Evolutionary conservation across 2,329 filamentous ascomycete genomes (phyloP), one percentile per base, ranked within the genome.

Genomic region (Pseudofabraea citricarpa): DNA sequence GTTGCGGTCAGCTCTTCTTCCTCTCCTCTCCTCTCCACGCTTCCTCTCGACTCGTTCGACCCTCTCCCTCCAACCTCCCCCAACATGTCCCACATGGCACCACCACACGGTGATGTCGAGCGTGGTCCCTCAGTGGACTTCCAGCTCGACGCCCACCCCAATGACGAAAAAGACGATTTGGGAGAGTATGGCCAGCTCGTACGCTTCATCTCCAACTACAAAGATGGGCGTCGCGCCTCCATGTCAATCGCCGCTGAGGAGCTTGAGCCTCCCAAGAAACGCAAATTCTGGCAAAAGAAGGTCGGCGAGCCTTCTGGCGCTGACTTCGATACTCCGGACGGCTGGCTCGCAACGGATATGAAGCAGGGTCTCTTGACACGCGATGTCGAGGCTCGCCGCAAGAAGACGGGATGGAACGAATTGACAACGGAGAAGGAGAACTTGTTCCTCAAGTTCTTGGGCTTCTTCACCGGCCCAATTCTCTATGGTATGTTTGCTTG

Each of bases 381-480:
- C 48, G 79, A 85, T 48, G 76, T 85, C 43, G 83, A 86, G 58
- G 58, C 59, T 40, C 77, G 84, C 57, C 74, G 84, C 55, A 85
- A 79, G 69, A 74, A 75, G 57, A 74, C 72, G 53, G 84, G 84
- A 48, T 87, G 68, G 70, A 88, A 87, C 70, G 84, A 88, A 64
- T 71, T 88, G 63, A 72, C 74, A 22, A 79, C 81, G 23, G 84
- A 87, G 71, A 87, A 87, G 73, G 80, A 83, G 68, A 87, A 87
- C 71, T 70, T 86, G 71, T 75, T 87, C 64, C 64, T 83, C 62
- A 83, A 87, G 70, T 87, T 88, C 70, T 68, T 88, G 56, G 74
- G 78, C 62, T 88, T 84, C 71, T 88, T 88, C 75, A 79, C 72
- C 54, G 84, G 84, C 59, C 84, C 84, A 50, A 83, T 88, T 72